phyloP scores from a whole-genome alignment of 495 filamentous ascomycete species.

The Physcia stellaris region DNA sequence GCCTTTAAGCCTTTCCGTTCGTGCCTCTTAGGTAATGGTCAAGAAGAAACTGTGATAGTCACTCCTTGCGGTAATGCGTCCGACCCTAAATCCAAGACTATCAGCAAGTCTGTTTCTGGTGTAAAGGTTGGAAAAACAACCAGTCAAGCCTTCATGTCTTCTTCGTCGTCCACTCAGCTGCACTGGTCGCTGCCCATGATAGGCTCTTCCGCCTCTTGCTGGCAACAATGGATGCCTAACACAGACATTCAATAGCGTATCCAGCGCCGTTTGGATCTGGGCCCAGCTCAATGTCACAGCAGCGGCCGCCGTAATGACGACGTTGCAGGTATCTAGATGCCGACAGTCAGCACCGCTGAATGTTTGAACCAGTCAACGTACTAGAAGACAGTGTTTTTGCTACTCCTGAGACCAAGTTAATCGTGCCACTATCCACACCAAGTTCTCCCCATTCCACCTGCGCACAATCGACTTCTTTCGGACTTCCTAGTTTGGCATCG shows the following conservation, averaged over 20 bases:
- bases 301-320: constrained; percentile 1
- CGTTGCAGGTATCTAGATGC: background rate
- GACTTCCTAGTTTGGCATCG: background rate
- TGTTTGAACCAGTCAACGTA: background rate
- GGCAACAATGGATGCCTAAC: background rate
- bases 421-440: background rate
- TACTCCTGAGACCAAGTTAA: constrained; percentile 1
- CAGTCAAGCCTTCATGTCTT: no score
- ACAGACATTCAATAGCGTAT: background rate
- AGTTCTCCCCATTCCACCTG: background rate
- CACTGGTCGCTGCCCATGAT: no score
- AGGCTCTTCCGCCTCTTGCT: no score
- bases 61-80: no score
- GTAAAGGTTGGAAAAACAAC: no score
- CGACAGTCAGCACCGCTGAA: background rate
- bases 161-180: no score
- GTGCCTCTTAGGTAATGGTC: no score
- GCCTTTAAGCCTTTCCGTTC: no score
- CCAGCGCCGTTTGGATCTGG: constrained; percentile 1
- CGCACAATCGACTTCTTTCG: background rate
- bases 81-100: no score
- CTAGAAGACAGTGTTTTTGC: constrained; percentile 1
- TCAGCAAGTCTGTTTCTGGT: no score
- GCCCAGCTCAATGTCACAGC: background rate
- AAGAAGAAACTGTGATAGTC: no score